A percentile compares a stretch with the other conserved stretches of the same genome.
These are phyloP conservation scores for Calonectria fujianensis DNA, from an alignment of 2,329 filamentous ascomycete genomes.

Conservation along the genomic window DNA sequence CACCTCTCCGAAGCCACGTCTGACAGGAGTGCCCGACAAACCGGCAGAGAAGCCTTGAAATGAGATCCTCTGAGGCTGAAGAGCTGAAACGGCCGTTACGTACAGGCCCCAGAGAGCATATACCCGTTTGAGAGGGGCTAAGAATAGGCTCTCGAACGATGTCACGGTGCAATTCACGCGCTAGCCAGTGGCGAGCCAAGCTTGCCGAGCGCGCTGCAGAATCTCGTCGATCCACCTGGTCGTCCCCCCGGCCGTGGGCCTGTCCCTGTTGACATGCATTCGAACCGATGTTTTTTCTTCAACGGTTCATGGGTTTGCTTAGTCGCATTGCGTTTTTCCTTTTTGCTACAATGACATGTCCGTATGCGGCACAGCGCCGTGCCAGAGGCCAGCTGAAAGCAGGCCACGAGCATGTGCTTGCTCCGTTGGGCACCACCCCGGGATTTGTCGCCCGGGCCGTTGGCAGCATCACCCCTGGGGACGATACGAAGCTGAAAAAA, in stretches of 20 bases:
- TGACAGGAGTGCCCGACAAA: constrained; percentile 27
- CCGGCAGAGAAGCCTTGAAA: constrained; percentile 8
- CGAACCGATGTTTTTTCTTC: constrained; percentile 1
- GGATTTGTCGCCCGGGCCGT: constrained; percentile 3
- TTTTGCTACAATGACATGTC: constrained; percentile 13
- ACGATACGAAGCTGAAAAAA: constrained; percentile 21
- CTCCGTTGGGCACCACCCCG: neutral
- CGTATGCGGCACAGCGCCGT: constrained; percentile 15
- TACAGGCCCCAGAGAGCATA: constrained; percentile 12
- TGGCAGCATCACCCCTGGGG: constrained; percentile 14
- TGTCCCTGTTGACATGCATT: constrained; percentile 22
- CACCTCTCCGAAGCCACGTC: constrained; percentile 9
- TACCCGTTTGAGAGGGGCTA: neutral
- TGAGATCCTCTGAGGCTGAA: constrained; percentile 32
- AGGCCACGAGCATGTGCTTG: neutral
- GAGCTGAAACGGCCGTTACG: constrained; percentile 35
- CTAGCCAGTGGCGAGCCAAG: constrained; percentile 22
- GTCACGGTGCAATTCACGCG: constrained; percentile 16
- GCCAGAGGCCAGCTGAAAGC: constrained; percentile 20
- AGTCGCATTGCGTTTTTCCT: neutral
- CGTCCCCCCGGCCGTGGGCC: neutral
- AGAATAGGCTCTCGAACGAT: constrained; percentile 25
- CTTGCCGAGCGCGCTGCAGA: constrained; percentile 15
- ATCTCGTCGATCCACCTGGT: constrained; percentile 6
- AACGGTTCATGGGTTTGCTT: constrained; percentile 13